Base-by-base conservation (phyloP, 768 basidiomycete genomes). In the Auriscalpium vulgare region DNA sequence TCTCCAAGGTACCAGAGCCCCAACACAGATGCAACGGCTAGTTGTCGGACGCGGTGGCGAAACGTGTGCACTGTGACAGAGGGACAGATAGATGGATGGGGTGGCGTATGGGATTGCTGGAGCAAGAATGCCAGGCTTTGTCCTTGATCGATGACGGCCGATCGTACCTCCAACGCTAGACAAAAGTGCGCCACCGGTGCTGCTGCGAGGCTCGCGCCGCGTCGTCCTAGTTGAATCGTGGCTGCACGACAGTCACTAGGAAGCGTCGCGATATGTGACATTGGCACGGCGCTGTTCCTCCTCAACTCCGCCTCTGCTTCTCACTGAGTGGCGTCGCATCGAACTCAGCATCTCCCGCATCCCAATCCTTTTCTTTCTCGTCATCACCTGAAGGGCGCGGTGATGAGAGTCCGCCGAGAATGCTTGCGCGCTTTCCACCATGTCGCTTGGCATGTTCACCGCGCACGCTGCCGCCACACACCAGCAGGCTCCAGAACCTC, bases 151-250 rank as follows among this genome's bases (percentile, higher is more conserved):
- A 68, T 81, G 78, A 4, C 89, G 75, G 9, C 85, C 84, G 56
- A 87, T 77, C 5, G 84, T 82, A 14, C 82, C 83, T 11, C 76
- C 64, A 11, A 63, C 65, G 10, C 52, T 78, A 29, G 74, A 75
- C 43, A 81, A 65, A 46, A 81, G 66, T 49, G 83, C 81, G 21
- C 80, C 87, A 29, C 88, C 84, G 0, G 85, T 87, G 64, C 87
- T 90, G 64, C 87, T 88, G 64, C 90, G 71, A 64, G 89, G 75
- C 59, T 88, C 86, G 66, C 91, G 89, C 45, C 83, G 74, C 13
- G 75, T 72, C 21, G 82, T 71, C 13, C 83, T 75, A 10, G 83
- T 80, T 50, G 81, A 78, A 91, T 76, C 14, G 89, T 90, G 56
- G 88, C 87, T 4, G 88, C 88, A 6, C 89, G 76, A 19, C 89